Evolutionary conservation across 768 basidiomycete genomes (phyloP).

Genomic region (Auricularia heimuer): DNA sequence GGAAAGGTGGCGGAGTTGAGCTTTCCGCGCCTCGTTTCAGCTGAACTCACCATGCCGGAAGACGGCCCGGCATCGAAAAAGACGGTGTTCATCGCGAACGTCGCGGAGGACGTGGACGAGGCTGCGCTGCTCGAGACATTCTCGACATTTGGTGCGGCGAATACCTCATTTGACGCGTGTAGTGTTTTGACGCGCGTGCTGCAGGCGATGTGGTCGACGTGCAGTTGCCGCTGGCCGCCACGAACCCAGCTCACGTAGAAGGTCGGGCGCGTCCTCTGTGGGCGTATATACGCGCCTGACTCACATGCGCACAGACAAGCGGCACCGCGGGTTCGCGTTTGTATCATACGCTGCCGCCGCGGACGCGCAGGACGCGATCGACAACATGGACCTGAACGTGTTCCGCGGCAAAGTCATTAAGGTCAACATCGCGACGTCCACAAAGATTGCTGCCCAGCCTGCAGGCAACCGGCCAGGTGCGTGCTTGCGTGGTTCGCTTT

Average conservation of each 20-base stretch:
- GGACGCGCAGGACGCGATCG: constrained; percentile 93
- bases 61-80: constrained; percentile 79
- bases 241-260: constrained; percentile 54
- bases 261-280: constrained; percentile 28
- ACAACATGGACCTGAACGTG: constrained; percentile 98
- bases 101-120: constrained; percentile 80
- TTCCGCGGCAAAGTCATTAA: constrained; percentile 64
- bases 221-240: constrained; percentile 70
- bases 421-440: constrained; percentile 78
- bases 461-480: constrained; percentile 67
- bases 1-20: no score
- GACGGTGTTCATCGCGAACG: constrained; percentile 76
- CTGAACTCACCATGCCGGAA: constrained; percentile 30
- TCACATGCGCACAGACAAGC: constrained; percentile 40
- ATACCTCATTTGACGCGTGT: constrained; percentile 4
- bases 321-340: constrained; percentile 91
- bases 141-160: constrained; percentile 69
- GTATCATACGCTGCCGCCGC: constrained; percentile 71
- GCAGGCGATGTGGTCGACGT: constrained; percentile 90
- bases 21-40: background rate
- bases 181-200: background rate
- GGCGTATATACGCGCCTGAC: constrained; percentile 3
- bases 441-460: constrained; percentile 56
- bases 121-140: constrained; percentile 66
- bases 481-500: constrained; percentile 19